These are phyloP conservation scores for Erysiphe pulchra DNA, from an alignment of 2,329 filamentous ascomycete genomes.

Conservation along the genomic window DNA sequence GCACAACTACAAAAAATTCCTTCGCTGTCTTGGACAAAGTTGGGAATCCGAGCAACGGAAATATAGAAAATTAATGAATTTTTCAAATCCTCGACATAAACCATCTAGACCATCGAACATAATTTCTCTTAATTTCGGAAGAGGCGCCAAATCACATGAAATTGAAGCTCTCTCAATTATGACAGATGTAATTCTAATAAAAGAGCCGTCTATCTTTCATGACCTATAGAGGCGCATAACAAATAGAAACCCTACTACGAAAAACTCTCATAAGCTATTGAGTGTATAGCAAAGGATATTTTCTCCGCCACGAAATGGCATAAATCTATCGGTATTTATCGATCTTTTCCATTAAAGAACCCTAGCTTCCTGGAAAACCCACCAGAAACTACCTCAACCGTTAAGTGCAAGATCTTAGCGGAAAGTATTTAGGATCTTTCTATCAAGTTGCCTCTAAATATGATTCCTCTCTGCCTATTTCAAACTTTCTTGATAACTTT, in stretches of 20 bases:
- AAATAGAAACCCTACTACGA: not conserved
- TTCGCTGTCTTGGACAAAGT: not conserved
- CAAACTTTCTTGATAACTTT: too few species aligned
- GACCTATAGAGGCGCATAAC: not conserved
- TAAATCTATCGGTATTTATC: not conserved
- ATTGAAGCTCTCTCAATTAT: not conserved
- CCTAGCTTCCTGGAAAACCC: not conserved
- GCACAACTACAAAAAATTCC: not conserved
- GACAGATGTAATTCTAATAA: not conserved
- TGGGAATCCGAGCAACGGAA: not conserved
- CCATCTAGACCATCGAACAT: conserved; percentile 1
- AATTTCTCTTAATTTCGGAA: not conserved
- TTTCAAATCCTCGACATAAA: conserved; percentile 6
- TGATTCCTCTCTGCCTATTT: too few species aligned
- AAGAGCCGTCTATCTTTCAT: not conserved
- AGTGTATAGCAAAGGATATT: not conserved
- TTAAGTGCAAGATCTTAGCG: not conserved
- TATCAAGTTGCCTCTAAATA: too few species aligned
- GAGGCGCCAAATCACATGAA: not conserved
- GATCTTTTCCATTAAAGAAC: not conserved
- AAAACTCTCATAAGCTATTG: not conserved
- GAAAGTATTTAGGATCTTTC: too few species aligned
- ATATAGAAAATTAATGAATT: conserved; percentile 6
- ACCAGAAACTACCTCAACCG: not conserved
- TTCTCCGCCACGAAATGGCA: too few species aligned